Evolutionary conservation across 441 rosid species (phyloP), one percentile per base, ranked within the genome.

Genomic region (Croton laevigatus): DNA sequence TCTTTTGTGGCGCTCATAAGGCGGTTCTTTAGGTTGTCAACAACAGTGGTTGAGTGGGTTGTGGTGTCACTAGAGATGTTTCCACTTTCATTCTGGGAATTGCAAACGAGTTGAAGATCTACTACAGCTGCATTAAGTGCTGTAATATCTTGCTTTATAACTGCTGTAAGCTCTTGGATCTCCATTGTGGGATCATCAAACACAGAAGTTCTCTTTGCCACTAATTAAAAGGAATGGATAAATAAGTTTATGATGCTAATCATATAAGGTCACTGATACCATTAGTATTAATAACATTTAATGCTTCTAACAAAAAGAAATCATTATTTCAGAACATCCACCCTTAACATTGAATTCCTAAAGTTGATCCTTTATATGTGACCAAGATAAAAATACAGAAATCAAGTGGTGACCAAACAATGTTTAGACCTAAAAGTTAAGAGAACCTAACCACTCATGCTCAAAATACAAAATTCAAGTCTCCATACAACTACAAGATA

Each of bases 111-210:
- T 78, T 94, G 97, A 67, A 91, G 95, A 79, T 94, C 97, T 58
- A 89, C 86, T 9, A 94, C 87, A 60, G 97, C 97, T 55, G 97
- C 79, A 79, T 91, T 94, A 61, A 94, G 87, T 51, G 88, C 91
- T 55, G 97, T 88, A 68, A 94, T 94, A 75, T 91, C 98, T 86
- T 94, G 98, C 80, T 91, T 94, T 77, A 91, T 82, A 2, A 94
- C 89, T 13, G 86, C 85, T 23, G 97, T 94, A 62, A 91, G 79
- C 81, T 91, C 98, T 78, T 94, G 98, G 80, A 94, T 91, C 86
- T 91, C 95, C 85, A 79, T 71, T 8, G 97, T 89, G 37, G 98
- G 98, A 86, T 94, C 97, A 68, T 94, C 98, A 75, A 91, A 94
- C 54, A 94, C 92, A 0, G 97, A 91, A 45, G 95, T 86, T 67